Conservation (phyloP, 148 eudicot species). For the Chenopodium album region DNA sequence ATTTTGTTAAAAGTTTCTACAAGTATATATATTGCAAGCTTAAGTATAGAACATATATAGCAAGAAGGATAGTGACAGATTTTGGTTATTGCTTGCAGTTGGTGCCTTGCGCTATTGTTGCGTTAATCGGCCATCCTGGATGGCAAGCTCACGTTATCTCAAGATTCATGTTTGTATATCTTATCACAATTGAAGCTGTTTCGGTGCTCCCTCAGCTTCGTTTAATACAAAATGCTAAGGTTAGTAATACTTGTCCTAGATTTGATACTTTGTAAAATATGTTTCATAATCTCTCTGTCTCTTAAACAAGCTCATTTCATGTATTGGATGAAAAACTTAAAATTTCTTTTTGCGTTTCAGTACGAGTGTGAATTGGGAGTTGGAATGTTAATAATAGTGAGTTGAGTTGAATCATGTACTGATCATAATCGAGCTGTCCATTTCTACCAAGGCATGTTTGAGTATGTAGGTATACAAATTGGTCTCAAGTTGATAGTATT, state of each 20-base stretch:
- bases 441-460: neutral
- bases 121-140: slow-evolving; percentile 55
- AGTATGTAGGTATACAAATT: neutral
- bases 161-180: slow-evolving; percentile 58
- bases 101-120: slow-evolving; percentile 64
- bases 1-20: too few species aligned
- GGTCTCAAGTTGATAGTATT: neutral
- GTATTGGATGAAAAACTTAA: neutral
- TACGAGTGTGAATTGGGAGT: neutral
- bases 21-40: neutral
- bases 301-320: neutral
- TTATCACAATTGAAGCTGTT: slow-evolving; percentile 63
- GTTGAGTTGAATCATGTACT: neutral
- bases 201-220: slow-evolving; percentile 87
- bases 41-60: neutral
- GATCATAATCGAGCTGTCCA: neutral
- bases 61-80: neutral
- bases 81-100: slow-evolving; percentile 36
- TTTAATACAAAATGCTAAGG: slow-evolving; percentile 86
- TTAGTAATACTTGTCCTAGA: slow-evolving; percentile 1
- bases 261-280: too few species aligned
- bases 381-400: too few species aligned
- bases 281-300: too few species aligned
- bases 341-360: neutral
- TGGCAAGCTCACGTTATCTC: slow-evolving; percentile 8